These are phyloP conservation scores for Talaromyces wortmannii DNA, from an alignment of 495 filamentous ascomycete genomes.

Conservation along the genomic window DNA sequence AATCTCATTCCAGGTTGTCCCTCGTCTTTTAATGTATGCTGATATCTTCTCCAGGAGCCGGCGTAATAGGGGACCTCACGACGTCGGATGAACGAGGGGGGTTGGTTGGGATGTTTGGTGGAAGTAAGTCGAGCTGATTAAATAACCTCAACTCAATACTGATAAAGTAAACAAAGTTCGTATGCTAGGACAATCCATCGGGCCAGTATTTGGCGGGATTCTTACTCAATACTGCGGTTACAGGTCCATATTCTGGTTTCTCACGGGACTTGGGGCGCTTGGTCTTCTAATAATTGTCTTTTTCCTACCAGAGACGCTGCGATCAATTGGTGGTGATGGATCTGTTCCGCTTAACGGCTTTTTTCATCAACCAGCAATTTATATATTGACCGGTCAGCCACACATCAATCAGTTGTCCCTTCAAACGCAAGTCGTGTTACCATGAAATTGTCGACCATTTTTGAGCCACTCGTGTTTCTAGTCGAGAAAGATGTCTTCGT, in stretches of 20 bases:
- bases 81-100: constrained; percentile 29
- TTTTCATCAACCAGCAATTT: constrained; percentile 28
- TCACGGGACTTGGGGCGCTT: constrained; percentile 48
- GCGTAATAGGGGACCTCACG: constrained; percentile 34
- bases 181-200: constrained; percentile 48
- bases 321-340: constrained; percentile 69
- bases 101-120: constrained; percentile 32
- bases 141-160: not conserved
- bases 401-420: constrained; percentile 10
- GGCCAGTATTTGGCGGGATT: constrained; percentile 60
- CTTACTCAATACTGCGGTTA: constrained; percentile 60
- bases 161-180: constrained; percentile 13
- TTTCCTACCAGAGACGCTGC: constrained; percentile 62
- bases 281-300: constrained; percentile 44
- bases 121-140: constrained; percentile 14
- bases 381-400: constrained; percentile 23
- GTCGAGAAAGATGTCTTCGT: constrained; percentile 38
- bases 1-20: not conserved
- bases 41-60: constrained; percentile 14
- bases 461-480: constrained; percentile 32
- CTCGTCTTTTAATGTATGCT: not conserved
- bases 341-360: constrained; percentile 27
- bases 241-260: constrained; percentile 68
- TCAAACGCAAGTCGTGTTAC: not conserved
- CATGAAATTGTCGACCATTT: constrained; percentile 22